These are phyloP conservation scores for Cutaneotrichosporon curvatum DNA, from an alignment of 1,284 basidiomycete species.

Conservation along the genomic window DNA sequence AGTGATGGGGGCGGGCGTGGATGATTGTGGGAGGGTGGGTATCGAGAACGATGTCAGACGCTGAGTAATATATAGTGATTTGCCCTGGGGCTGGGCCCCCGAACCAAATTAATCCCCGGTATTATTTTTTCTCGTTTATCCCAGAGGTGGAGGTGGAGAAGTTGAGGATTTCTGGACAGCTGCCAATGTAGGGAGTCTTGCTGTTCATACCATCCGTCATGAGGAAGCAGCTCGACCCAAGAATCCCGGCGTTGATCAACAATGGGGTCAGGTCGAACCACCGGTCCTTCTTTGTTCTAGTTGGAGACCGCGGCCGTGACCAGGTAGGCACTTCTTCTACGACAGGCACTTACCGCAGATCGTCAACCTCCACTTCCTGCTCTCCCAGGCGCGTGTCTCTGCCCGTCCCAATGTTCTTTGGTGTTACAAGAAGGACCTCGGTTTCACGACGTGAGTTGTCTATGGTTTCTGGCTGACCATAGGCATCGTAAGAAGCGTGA, in stretches of 20 bases:
- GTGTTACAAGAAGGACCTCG: constrained; percentile 96
- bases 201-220: constrained; percentile 18
- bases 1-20: neutral
- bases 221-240: constrained; percentile 65
- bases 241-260: constrained; percentile 84
- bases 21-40: neutral
- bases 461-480: constrained; percentile 15
- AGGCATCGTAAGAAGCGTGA: constrained; percentile 96
- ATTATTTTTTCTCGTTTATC: neutral
- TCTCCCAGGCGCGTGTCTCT: constrained; percentile 82
- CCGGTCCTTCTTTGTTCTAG: constrained; percentile 91
- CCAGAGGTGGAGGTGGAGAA: constrained; percentile 2
- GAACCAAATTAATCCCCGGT: neutral
- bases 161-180: constrained; percentile 7
- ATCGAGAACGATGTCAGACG: neutral
- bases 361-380: constrained; percentile 90
- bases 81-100: neutral
- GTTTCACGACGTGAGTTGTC: constrained; percentile 73
- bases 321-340: constrained; percentile 56
- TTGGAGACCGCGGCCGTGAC: constrained; percentile 89
- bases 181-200: too few relatives aligned
- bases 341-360: constrained; percentile 53
- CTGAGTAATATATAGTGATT: constrained; percentile 3
- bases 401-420: constrained; percentile 85
- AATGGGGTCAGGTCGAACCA: constrained; percentile 91